Conservation (phyloP, 176 grass and related monocot genomes). For the Avena eriantha region DNA sequence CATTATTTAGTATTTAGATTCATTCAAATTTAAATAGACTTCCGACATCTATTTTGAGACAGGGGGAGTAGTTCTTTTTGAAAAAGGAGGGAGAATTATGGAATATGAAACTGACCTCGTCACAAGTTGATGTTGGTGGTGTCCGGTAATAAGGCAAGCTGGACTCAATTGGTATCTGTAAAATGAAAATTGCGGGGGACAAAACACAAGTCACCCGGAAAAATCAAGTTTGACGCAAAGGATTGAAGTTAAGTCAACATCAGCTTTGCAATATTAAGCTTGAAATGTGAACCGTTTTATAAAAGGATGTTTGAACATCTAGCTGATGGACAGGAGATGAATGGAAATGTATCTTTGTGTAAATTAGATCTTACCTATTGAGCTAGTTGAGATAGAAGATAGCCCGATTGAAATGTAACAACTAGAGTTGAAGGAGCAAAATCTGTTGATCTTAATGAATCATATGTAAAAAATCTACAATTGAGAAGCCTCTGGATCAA, state of each 20-base stretch:
- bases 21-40: too few relatives aligned
- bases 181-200: neutral
- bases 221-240: neutral
- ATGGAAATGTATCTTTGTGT: neutral
- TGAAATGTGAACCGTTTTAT: neutral
- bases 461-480: slow-evolving; percentile 14
- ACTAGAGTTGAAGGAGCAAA: neutral
- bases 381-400: neutral
- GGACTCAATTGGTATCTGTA: neutral
- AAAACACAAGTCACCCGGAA: neutral
- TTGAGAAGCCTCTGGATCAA: neutral
- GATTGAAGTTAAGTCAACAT: neutral
- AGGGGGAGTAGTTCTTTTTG: neutral
- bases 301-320: neutral
- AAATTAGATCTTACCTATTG: neutral
- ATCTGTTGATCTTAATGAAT: slow-evolving; percentile 1
- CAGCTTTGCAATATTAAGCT: slow-evolving; percentile 15
- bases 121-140: neutral
- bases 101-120: neutral
- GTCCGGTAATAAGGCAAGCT: neutral
- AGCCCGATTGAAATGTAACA: neutral
- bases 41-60: too few relatives aligned
- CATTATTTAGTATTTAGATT: too few relatives aligned
- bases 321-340: neutral
- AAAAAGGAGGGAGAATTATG: neutral